Conservation (phyloP, 768 basidiomycete species). For the Mycena filopes region DNA sequence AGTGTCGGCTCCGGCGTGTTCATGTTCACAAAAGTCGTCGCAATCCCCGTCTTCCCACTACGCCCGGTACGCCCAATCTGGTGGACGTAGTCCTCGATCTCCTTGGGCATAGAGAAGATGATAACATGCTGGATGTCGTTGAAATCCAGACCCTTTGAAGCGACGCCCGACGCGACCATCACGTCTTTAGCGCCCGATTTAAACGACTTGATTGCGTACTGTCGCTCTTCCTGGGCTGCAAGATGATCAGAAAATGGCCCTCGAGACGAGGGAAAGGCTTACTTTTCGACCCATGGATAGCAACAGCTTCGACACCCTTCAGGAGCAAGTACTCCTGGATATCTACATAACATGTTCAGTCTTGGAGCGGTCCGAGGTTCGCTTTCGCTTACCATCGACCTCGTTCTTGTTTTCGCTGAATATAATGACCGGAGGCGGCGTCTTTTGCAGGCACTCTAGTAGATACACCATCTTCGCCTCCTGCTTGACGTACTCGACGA, state of each 20-base stretch:
- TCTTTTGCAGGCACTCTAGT: conserved; percentile 97
- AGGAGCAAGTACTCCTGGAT: conserved; percentile 97
- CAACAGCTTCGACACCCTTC: conserved; percentile 98
- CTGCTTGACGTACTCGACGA: conserved; percentile 99
- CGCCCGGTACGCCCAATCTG: conserved; percentile 98
- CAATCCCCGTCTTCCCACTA: conserved; percentile 98
- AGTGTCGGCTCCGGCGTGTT: conserved; percentile 96
- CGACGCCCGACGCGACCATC: conserved; percentile 98
- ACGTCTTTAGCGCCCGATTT: conserved; percentile 98
- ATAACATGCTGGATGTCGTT: conserved; percentile 99
- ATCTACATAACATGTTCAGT: conserved; percentile 59
- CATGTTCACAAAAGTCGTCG: conserved; percentile 99
- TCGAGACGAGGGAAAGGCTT: conserved; percentile 15
- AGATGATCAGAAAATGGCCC: conserved; percentile 7
- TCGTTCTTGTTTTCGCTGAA: conserved; percentile 99
- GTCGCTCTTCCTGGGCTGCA: conserved; percentile 96
- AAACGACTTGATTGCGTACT: conserved; percentile 98
- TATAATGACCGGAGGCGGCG: conserved; percentile 96
- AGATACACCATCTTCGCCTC: conserved; percentile 99
- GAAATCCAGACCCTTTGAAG: conserved; percentile 98
- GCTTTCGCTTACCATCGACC: conserved; percentile 82
- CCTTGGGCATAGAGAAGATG: conserved; percentile 99
- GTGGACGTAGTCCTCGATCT: conserved; percentile 99
- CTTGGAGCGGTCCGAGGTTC: background rate
- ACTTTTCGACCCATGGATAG: conserved; percentile 99